These are phyloP conservation scores for Rachicladosporium sp. DNA, from an alignment of 2,329 filamentous ascomycete genomes.

Conservation along the genomic window DNA sequence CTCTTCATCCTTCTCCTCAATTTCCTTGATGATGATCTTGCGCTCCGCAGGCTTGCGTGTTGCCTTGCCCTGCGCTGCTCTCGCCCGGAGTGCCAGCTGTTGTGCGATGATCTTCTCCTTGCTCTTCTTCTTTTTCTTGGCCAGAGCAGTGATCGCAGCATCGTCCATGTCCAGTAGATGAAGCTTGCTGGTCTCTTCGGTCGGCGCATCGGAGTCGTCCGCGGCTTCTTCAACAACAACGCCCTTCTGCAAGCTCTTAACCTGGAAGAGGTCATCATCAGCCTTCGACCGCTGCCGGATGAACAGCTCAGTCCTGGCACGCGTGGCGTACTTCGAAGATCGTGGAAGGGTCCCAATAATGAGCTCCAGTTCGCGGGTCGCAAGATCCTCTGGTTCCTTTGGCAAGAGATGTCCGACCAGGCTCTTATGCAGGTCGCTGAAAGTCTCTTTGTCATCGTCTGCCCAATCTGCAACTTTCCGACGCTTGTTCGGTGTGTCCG, in stretches of 20 bases:
- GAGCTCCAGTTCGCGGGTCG: slow-evolving; percentile 46
- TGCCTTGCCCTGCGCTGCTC: slow-evolving; percentile 20
- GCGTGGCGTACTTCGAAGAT: slow-evolving; percentile 58
- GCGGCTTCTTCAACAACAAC: slow-evolving; percentile 23
- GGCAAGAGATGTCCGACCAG: slow-evolving; percentile 37
- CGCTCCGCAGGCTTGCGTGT: slow-evolving; percentile 15
- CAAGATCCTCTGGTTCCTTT: slow-evolving; percentile 58
- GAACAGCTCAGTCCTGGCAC: slow-evolving; percentile 55
- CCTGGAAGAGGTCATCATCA: slow-evolving; percentile 65
- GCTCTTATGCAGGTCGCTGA: slow-evolving; percentile 34
- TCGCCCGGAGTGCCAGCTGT: slow-evolving; percentile 44
- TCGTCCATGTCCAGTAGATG: slow-evolving; percentile 7
- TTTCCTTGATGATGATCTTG: slow-evolving; percentile 25
- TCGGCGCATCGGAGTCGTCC: slow-evolving; percentile 18
- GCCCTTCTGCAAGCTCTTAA: slow-evolving; percentile 33
- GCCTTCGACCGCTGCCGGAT: slow-evolving; percentile 72
- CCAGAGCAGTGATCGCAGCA: slow-evolving; percentile 8
- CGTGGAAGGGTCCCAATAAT: slow-evolving; percentile 41
- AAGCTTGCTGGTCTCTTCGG: slow-evolving; percentile 10
- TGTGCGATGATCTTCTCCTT: slow-evolving; percentile 68
- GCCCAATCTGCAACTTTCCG: slow-evolving; percentile 34
- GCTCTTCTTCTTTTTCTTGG: slow-evolving; percentile 54
- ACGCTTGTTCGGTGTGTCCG: slow-evolving; percentile 31
- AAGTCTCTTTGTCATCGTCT: slow-evolving; percentile 30
- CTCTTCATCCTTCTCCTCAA: slow-evolving; percentile 20